These are phyloP conservation scores for Candida frijolesensis DNA, from an alignment of 1,139 yeast genomes.

Conservation along the genomic window DNA sequence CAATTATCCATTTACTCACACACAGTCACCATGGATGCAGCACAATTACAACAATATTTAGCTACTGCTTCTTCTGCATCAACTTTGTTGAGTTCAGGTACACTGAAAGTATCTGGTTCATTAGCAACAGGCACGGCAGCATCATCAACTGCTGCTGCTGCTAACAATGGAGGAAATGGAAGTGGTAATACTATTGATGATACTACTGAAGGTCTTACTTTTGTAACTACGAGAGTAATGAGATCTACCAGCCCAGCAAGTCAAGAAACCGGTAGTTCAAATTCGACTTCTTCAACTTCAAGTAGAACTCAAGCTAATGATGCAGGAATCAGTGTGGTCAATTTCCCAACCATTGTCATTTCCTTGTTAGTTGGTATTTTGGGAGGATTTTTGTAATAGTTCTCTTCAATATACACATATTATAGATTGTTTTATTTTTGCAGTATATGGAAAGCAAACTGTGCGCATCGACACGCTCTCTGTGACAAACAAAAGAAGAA, in stretches of 20 bases:
- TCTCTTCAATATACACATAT: neutral
- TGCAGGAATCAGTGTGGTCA: slow-evolving; percentile 8
- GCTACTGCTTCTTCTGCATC: slow-evolving; percentile 16
- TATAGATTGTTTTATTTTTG: neutral
- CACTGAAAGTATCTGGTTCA: slow-evolving; percentile 11
- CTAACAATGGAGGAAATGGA: slow-evolving; percentile 6
- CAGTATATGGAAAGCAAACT: too few species aligned
- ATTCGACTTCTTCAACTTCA: neutral
- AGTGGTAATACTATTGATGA: neutral
- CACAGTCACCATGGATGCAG: slow-evolving; percentile 19
- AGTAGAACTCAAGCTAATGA: slow-evolving; percentile 10
- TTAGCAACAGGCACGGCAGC: slow-evolving; percentile 15
- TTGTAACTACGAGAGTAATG: slow-evolving; percentile 16
- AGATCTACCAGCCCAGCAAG: slow-evolving; percentile 10
- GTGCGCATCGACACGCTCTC: too few species aligned
- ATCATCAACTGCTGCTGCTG: slow-evolving; percentile 10
- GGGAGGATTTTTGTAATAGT: slow-evolving; percentile 4
- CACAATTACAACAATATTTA: slow-evolving; percentile 14
- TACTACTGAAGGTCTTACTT: slow-evolving; percentile 11
- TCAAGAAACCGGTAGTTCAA: slow-evolving; percentile 5
- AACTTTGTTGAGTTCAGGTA: slow-evolving; percentile 4
- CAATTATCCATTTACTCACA: slow-evolving; percentile 14
- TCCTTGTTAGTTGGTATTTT: slow-evolving; percentile 8
- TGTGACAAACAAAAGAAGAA: too few species aligned
- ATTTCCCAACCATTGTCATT: slow-evolving; percentile 1